Base-by-base conservation (phyloP, 139 green algal species). In the Yamagishiella unicocca region DNA sequence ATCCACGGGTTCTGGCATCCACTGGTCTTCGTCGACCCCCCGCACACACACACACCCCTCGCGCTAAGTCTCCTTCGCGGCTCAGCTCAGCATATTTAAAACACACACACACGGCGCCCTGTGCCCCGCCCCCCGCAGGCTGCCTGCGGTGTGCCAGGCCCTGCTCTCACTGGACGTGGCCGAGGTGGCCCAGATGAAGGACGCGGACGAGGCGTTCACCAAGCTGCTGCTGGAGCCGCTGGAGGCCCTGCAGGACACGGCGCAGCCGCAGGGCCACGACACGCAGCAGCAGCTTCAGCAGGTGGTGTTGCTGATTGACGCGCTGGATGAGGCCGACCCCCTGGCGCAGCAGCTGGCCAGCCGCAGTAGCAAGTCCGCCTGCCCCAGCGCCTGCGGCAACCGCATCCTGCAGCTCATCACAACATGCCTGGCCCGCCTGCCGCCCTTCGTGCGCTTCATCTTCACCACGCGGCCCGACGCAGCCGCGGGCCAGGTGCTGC, bases 241-340 rank as follows among this genome's bases (percentile, higher is more conserved):
- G 21, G 8, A 46, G 46, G 29, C 42, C 2, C 12, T n/a, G 37
- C 38, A 77, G 1, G 68, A 33, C 19, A 22, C 33, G 67, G 4
- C 2, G 35, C 12, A 29, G 2, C 12, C 17, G 64, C 64, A 72
- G n/a, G 17, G 64, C 64, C n/a, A 42, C 27, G n/a, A 29, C 17
- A 29, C 67, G 35, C 35, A 10, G 2, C 35, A 6, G 67, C 40
- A 37, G 3, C 2, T 19, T 4, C 40, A 8, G 29, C 73, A 31
- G 45, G 21, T 82, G 45, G 31, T 82, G 14, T 12, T 82, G n/a
- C 46, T 82, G 73, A n/a, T 82, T 10, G 73, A 82, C 14, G 73
- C 73, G 1, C 53, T 83, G 22, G 76, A 83, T 22, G 76, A 83
- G 54, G 53, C 76, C 1, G 76, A 83, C 35, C 76, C 76, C 6